Evolutionary conservation across 805 yeast species (phyloP), one percentile per base, ranked within the genome.

Genomic region (Saccharomyces mikatae): DNA sequence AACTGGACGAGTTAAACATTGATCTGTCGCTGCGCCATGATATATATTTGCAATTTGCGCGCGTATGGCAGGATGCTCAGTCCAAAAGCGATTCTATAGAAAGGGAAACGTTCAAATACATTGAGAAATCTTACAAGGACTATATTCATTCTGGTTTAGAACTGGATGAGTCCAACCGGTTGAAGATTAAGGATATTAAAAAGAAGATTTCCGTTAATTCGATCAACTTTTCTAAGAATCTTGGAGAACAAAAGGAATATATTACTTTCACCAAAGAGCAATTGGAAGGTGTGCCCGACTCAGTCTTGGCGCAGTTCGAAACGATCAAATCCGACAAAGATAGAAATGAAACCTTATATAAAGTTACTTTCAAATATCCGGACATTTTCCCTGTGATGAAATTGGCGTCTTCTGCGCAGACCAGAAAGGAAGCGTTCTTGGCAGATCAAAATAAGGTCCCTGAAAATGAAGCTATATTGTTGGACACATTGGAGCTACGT

Each of bases 351-450:
- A 68, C 67, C 57, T 71, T 68, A 59, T 74, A 68, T 60, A 84
- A 84, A 64, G 85, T 89, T 76, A 85, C 94, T 2, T 87, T 80
- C 74, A 87, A 89, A 68, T 86, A 86, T 63, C 94, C 96, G 0
- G 96, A 88, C 65, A 69, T 85, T 49, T 73, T 84, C 57, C 95
- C 95, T 1, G 85, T 86, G n/a, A 69, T 87, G 68, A 86, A 86
- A 66, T 82, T 82, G 67, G 91, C 95, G 47, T 74, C 76, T 54
- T 71, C 71, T 58, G 77, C 82, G 47, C 79, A 78, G 22, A 86
- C 94, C 2, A 80, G 96, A 71, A 82, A 80, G 63, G 64, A 69
- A 11, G 89, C 89, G 1, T 84, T 76, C 60, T 62, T 79, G 48
- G 89, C 84, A 29, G 85, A 84, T 67, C 89, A 84, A 67, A 80